Evolutionary conservation across 2,329 filamentous ascomycete genomes (phyloP).

Genomic region (Botrytis deweyae): DNA sequence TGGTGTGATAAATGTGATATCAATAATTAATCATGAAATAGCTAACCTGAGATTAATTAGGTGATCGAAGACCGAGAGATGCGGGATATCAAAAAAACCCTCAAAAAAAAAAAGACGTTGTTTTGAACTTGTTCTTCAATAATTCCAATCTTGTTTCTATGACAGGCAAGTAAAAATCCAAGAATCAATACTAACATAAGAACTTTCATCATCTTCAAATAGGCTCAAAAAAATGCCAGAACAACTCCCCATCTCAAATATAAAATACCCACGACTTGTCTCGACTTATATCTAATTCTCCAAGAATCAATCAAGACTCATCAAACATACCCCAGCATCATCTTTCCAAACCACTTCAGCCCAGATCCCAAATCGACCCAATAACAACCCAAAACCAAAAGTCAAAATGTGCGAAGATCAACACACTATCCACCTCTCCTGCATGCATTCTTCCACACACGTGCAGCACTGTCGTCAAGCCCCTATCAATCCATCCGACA

Average conservation of each 20-base stretch:
- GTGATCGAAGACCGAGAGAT: background rate
- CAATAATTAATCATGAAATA: no score
- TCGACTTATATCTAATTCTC: background rate
- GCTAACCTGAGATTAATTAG: rapidly evolving
- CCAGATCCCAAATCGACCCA: background rate
- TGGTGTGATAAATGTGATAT: background rate
- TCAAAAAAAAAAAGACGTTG: background rate
- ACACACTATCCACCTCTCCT: background rate
- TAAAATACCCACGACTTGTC: no score
- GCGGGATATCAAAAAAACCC: rapidly evolving
- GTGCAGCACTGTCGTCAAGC: background rate
- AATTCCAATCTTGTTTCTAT: background rate
- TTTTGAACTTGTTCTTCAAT: background rate
- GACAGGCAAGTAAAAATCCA: rapidly evolving
- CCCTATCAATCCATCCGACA: background rate
- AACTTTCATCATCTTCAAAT: background rate
- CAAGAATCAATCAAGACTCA: background rate
- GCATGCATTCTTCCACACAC: background rate
- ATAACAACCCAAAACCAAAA: background rate
- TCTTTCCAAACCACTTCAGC: background rate
- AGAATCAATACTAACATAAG: rapidly evolving
- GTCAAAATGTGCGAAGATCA: background rate
- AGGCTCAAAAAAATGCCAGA: background rate
- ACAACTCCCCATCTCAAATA: background rate
- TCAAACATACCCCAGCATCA: background rate